A percentile compares a stretch with the other conserved stretches of the same genome.
Evolutionary conservation across 176 grass and related monocot species (phyloP).

Genomic region (Aegilops longissima): DNA sequence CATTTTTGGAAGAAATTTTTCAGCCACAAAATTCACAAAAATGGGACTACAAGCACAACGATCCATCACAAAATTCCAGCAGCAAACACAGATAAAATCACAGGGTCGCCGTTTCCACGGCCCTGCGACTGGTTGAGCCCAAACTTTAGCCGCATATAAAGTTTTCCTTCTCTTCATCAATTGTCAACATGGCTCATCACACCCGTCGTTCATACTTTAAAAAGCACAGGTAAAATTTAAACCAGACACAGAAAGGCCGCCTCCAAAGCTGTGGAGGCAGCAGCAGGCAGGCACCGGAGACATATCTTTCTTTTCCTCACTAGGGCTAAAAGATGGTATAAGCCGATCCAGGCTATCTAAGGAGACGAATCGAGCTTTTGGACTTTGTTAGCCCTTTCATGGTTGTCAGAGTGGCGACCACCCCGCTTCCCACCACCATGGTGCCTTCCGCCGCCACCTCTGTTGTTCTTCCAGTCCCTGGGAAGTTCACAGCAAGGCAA

Average conservation of each 20-base stretch:
- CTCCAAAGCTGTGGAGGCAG: not conserved
- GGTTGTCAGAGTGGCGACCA: conserved; percentile 34
- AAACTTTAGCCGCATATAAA: not conserved
- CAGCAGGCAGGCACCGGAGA: not conserved
- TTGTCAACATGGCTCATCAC: not conserved
- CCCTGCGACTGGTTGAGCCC: not conserved
- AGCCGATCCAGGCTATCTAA: conserved; percentile 5
- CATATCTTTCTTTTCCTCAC: conserved; percentile 3
- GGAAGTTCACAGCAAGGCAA: not conserved
- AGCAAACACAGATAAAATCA: not conserved
- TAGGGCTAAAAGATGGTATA: conserved; percentile 2
- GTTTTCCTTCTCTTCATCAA: not conserved
- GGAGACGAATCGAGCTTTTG: conserved; percentile 37
- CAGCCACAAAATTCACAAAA: too few relatives aligned
- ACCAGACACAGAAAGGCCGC: not conserved
- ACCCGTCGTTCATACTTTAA: not conserved
- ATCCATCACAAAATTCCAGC: not conserved
- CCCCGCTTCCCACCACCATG: conserved; percentile 52
- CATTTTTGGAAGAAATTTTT: too few relatives aligned
- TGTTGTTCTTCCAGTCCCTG: conserved; percentile 51
- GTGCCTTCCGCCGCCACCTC: conserved; percentile 53
- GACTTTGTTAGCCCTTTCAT: conserved; percentile 46
- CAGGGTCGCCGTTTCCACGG: not conserved
- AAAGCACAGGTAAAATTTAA: conserved; percentile 2
- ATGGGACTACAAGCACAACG: not conserved